Base-by-base conservation (phyloP, 2,329 filamentous ascomycete species). In the Aspergillus floridensis region DNA sequence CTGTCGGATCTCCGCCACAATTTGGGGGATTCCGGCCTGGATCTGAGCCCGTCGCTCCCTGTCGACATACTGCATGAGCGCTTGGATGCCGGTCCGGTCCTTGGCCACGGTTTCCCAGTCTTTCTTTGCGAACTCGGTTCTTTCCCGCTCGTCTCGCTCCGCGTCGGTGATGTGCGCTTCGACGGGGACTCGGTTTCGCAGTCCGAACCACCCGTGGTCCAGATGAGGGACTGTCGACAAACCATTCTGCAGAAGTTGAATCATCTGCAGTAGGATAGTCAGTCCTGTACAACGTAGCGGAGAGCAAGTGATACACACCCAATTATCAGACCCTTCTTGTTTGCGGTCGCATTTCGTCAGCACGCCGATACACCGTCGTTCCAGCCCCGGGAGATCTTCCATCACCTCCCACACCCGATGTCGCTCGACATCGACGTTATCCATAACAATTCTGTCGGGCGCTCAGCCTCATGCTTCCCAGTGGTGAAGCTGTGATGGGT, bases 241-340 rank as follows among this genome's bases (percentile, higher is more conserved):
- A 11, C 64, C 62, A 24, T 64, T 64, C 57, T 57, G 61, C 16
- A 65, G 50, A 5, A 65, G 59, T 56, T 59, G 60, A 21, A 64
- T 55, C 61, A 65, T 65, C 62, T 63, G 32, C 11, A 52, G 8
- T 24, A 47, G n/a, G 21, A 14, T 32, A 48, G 31, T 47, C 16
- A 58, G 54, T 24, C 2, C 11, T 22, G 11, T 19, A 14, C 26
- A 22, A 22, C 8, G 16, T 19, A 47, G 8, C 12, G 16, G 44
- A 19, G 21, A 4, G n/a, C 44, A 11, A 2, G n/a, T 2, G 11
- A 22, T 19, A 47, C n/a, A 16, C n/a, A 19, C 19, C 26, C 50
- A 53, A 12, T 32, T 31, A 38, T 12, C 19, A 10, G 16, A 22
- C 24, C 60, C 62, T 64, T 26, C 26, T 26, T 26, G 26, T 26